phyloP scores from a whole-genome alignment of 2,329 filamentous ascomycete species.

The Cadophora sp. region DNA sequence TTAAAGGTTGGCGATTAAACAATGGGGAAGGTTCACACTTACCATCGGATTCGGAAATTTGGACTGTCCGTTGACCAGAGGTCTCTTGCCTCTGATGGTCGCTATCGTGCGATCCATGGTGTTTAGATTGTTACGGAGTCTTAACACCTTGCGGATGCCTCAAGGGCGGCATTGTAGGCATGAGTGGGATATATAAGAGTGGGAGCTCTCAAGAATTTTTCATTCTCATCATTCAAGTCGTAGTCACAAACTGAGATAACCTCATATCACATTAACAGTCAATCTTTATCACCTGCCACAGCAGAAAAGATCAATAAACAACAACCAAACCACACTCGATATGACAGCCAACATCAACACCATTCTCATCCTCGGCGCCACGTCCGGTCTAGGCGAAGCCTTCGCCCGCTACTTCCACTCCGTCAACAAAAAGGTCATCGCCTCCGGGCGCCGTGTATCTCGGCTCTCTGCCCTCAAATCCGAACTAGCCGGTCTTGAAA shows the following conservation, averaged over 20 bases:
- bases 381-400: constrained; percentile 33
- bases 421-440: constrained; percentile 33
- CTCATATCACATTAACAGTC: neutral
- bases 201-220: neutral
- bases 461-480: constrained; percentile 35
- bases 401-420: constrained; percentile 32
- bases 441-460: constrained; percentile 34
- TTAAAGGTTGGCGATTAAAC: neutral
- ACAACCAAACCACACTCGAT: constrained; percentile 19
- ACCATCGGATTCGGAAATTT: neutral
- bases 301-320: neutral
- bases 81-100: neutral
- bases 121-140: neutral
- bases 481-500: constrained; percentile 43
- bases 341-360: constrained; percentile 38
- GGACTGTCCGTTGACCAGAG: neutral
- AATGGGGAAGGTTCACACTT: no score
- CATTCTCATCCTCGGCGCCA: constrained; percentile 45
- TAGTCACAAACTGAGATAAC: neutral
- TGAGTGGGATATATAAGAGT: neutral
- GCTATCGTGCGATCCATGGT: neutral
- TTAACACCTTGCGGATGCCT: neutral
- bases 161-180: neutral
- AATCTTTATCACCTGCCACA: neutral
- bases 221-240: neutral